Evolutionary conservation across 805 yeast genomes (phyloP).

Genomic region (Wickerhamiella brachini): DNA sequence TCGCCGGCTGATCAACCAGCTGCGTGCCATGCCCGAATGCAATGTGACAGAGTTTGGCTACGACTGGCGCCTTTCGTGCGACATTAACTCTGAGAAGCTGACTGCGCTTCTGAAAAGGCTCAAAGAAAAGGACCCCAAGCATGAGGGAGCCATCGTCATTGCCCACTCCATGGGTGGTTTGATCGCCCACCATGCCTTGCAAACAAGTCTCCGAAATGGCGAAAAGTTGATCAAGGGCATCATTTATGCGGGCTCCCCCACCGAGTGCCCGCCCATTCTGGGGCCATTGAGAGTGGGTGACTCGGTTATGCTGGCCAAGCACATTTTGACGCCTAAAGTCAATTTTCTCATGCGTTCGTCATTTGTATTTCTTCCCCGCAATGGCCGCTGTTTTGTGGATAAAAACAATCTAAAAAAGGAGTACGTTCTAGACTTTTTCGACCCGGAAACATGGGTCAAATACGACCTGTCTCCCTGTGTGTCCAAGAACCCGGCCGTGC

Average conservation of each 20-base stretch:
- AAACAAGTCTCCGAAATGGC: slow-evolving; percentile 26
- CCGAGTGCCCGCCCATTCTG: slow-evolving; percentile 69
- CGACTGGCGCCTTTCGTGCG: slow-evolving; percentile 78
- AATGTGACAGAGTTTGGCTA: slow-evolving; percentile 69
- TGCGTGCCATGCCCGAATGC: slow-evolving; percentile 37
- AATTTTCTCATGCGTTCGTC: slow-evolving; percentile 83
- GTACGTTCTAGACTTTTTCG: slow-evolving; percentile 52
- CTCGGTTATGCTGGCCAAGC: slow-evolving; percentile 57
- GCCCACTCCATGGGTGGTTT: slow-evolving; percentile 96
- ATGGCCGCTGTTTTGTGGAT: slow-evolving; percentile 59
- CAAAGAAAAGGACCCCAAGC: slow-evolving; percentile 20
- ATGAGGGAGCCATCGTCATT: slow-evolving; percentile 49
- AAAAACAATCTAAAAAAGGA: slow-evolving; percentile 20
- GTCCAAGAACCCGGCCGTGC: slow-evolving; percentile 16
- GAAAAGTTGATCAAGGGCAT: slow-evolving; percentile 62
- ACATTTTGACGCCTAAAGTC: slow-evolving; percentile 62
- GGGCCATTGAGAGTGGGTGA: slow-evolving; percentile 83
- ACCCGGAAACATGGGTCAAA: slow-evolving; percentile 68
- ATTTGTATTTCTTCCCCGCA: slow-evolving; percentile 60
- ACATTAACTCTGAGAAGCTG: slow-evolving; percentile 39
- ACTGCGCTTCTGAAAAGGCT: slow-evolving; percentile 34
- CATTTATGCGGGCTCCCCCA: slow-evolving; percentile 71
- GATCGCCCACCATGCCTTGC: slow-evolving; percentile 67
- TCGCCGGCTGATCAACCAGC: slow-evolving; percentile 40
- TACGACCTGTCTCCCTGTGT: slow-evolving; percentile 68